These are phyloP conservation scores for Solanum commersonii DNA, from an alignment of 257 asterid species.

Conservation along the genomic window DNA sequence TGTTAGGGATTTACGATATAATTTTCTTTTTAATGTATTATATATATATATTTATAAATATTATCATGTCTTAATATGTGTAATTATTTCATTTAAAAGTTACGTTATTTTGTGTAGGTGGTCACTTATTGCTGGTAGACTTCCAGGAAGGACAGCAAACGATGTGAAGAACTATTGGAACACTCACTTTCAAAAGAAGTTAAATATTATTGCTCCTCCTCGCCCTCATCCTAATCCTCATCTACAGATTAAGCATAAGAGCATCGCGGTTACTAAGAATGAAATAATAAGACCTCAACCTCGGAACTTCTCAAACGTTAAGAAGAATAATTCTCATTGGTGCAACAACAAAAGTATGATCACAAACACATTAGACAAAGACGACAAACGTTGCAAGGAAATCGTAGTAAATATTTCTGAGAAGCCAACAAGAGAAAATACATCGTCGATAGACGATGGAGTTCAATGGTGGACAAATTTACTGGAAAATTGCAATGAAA, in stretches of 20 bases:
- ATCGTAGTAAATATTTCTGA: neutral
- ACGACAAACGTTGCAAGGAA: neutral
- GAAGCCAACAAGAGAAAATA: neutral
- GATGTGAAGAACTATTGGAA: slow-evolving; percentile 32
- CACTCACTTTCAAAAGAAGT: neutral
- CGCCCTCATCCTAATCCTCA: neutral
- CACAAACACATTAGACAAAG: neutral
- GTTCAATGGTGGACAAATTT: neutral
- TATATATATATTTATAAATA: too few relatives aligned
- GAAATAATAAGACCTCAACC: neutral
- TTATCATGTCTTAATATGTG: neutral
- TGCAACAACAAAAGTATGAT: neutral
- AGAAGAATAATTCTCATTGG: neutral
- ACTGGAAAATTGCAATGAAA: neutral
- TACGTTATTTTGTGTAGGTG: slow-evolving; percentile 2
- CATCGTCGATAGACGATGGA: neutral
- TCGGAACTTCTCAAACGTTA: neutral
- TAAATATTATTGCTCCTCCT: neutral
- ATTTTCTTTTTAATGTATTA: too few relatives aligned
- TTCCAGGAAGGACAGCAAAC: slow-evolving; percentile 22
- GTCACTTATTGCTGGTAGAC: slow-evolving; percentile 26
- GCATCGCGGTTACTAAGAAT: neutral
- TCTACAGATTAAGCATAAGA: neutral
- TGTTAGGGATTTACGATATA: too few relatives aligned
- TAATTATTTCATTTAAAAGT: neutral